phyloP scores from a whole-genome alignment of 805 yeast genomes.

The Wickerhamiella dianesei region DNA sequence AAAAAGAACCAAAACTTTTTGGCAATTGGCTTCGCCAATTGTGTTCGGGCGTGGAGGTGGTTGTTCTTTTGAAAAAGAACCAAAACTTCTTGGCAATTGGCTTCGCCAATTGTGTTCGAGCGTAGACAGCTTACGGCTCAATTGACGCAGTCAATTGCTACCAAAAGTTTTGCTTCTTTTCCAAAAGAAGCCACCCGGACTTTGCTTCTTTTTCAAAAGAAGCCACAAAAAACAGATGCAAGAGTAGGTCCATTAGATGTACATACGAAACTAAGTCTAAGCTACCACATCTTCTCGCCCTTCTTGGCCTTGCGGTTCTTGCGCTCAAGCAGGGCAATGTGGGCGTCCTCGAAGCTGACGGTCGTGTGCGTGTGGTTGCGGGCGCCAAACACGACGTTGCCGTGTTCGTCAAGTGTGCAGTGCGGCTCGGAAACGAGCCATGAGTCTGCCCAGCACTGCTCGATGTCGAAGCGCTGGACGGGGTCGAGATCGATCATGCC shows the following conservation, averaged over 20 bases:
- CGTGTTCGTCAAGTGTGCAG: constrained; percentile 40
- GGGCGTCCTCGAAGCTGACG: constrained; percentile 90
- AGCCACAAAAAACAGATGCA: no score
- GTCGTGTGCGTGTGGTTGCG: constrained; percentile 68
- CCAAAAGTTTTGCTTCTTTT: no score
- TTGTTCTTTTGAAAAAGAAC: no score
- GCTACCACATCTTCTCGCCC: constrained; percentile 31
- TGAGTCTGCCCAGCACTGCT: constrained; percentile 40
- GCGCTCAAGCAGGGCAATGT: constrained; percentile 83
- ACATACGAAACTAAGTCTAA: not conserved
- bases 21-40: no score
- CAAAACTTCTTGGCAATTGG: no score
- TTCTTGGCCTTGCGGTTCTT: constrained; percentile 43
- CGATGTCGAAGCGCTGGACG: constrained; percentile 42
- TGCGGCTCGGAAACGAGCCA: constrained; percentile 49
- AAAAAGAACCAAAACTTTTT: no score
- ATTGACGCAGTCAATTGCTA: no score
- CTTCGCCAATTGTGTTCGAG: no score
- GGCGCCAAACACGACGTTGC: constrained; percentile 28
- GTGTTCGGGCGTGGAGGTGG: no score
- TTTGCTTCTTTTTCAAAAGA: no score
- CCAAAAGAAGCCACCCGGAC: no score
- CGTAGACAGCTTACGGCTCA: no score
- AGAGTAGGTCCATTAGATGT: not conserved
- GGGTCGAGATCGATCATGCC: constrained; percentile 60